Conservation (phyloP, 2,329 filamentous ascomycete genomes). For the Claviceps pazoutovae region DNA sequence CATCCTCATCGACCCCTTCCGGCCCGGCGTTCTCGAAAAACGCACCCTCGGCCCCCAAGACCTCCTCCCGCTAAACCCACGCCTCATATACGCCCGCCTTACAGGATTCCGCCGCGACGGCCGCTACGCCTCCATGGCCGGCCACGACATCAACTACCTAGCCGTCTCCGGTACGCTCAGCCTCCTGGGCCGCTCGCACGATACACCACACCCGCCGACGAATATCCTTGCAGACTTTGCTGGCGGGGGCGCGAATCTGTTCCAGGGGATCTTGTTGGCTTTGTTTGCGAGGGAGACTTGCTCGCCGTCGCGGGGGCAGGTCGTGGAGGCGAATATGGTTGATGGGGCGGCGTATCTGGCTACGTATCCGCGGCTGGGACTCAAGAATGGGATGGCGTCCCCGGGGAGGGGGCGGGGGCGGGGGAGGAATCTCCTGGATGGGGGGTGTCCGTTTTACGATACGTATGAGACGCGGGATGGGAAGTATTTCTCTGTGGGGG, state of each 20-base stretch:
- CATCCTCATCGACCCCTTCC: conserved; percentile 84
- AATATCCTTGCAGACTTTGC: conserved; percentile 89
- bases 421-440: conserved; percentile 68
- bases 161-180: conserved; percentile 70
- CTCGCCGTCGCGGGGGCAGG: conserved; percentile 56
- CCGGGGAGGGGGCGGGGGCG: conserved; percentile 50
- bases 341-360: conserved; percentile 72
- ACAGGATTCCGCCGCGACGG: conserved; percentile 84
- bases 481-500: conserved; percentile 74
- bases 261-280: conserved; percentile 71
- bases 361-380: conserved; percentile 58
- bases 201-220: conserved; percentile 62
- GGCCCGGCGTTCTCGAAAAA: conserved; percentile 78
- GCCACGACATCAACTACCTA: conserved; percentile 94
- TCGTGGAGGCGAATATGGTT: conserved; percentile 95
- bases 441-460: conserved; percentile 77
- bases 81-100: conserved; percentile 71
- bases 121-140: conserved; percentile 74
- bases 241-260: conserved; percentile 70
- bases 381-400: conserved; percentile 49
- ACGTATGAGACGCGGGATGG: conserved; percentile 76
- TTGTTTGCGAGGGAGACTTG: conserved; percentile 32
- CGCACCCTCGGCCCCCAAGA: conserved; percentile 61
- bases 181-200: conserved; percentile 56
- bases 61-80: conserved; percentile 53